These are phyloP conservation scores for Trypanosoma grayi DNA, from an alignment of 208 protist genomes.

Conservation along the genomic window DNA sequence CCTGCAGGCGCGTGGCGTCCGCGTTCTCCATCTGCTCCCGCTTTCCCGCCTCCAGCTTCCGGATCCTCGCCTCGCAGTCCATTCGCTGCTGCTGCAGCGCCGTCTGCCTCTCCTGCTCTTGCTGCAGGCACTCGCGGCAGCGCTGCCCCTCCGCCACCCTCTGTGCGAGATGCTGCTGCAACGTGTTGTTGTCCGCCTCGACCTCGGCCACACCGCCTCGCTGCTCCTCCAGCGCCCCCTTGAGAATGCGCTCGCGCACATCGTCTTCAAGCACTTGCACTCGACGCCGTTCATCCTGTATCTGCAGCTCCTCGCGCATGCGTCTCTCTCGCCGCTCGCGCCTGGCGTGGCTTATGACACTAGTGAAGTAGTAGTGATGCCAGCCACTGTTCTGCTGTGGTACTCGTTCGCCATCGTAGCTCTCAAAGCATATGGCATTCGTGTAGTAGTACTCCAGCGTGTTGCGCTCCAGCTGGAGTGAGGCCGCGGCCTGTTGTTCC, in stretches of 20 bases:
- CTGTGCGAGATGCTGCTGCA: constrained; percentile 14
- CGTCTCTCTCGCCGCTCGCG: constrained; percentile 7
- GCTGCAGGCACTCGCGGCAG: background rate
- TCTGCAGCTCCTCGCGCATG: constrained; percentile 2
- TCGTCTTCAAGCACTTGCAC: constrained; percentile 25
- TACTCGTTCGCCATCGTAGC: constrained; percentile 9
- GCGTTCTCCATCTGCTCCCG: constrained; percentile 58
- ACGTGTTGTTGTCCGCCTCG: constrained; percentile 15
- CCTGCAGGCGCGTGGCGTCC: constrained; percentile 37
- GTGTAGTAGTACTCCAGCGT: constrained; percentile 65
- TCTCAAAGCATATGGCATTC: constrained; percentile 40
- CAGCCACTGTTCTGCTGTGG: constrained; percentile 6
- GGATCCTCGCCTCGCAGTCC: constrained; percentile 27
- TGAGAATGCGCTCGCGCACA: constrained; percentile 27
- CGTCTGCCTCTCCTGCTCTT: constrained; percentile 18
- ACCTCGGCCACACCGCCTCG: constrained; percentile 21
- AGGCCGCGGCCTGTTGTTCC: background rate
- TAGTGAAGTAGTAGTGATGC: constrained; percentile 27
- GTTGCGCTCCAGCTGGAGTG: constrained; percentile 34
- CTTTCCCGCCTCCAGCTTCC: constrained; percentile 43
- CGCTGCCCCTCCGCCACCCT: constrained; percentile 1
- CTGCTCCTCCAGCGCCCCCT: constrained; percentile 28
- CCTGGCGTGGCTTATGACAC: constrained; percentile 7
- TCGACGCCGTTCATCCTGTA: constrained; percentile 5
- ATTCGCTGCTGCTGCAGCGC: constrained; percentile 7